These are phyloP conservation scores for Fusarium goolgardi DNA, from an alignment of 2,329 filamentous ascomycete genomes.

Conservation along the genomic window DNA sequence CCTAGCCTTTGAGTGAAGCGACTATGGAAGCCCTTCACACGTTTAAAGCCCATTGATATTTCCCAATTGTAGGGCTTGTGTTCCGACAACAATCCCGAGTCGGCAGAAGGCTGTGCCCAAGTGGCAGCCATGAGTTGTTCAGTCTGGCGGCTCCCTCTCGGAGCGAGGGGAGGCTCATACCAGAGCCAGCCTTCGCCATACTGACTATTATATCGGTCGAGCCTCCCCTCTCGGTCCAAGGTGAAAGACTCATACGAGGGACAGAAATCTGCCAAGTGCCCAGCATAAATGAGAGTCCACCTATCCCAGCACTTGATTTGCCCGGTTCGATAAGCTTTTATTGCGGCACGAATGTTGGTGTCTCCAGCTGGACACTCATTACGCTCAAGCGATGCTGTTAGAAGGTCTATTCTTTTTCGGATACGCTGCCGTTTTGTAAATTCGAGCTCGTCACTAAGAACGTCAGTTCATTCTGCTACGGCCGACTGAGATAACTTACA, in stretches of 20 bases:
- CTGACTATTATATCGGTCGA: slow-evolving; percentile 37
- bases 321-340: slow-evolving; percentile 37
- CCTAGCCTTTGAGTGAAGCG: slow-evolving; percentile 15
- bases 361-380: slow-evolving; percentile 19
- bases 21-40: slow-evolving; percentile 40
- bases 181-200: slow-evolving; percentile 47
- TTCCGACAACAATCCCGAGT: slow-evolving; percentile 2
- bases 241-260: slow-evolving; percentile 45
- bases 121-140: slow-evolving; percentile 43
- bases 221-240: slow-evolving; percentile 37
- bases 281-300: slow-evolving; percentile 44
- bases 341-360: slow-evolving; percentile 38
- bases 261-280: slow-evolving; percentile 37
- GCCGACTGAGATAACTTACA: slow-evolving; percentile 20
- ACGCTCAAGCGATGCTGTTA: slow-evolving; percentile 23
- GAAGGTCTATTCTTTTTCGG: slow-evolving; percentile 21
- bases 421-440: slow-evolving; percentile 39
- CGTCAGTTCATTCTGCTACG: slow-evolving; percentile 5
- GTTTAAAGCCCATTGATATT: slow-evolving; percentile 47
- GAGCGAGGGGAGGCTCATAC: slow-evolving; percentile 42
- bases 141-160: slow-evolving; percentile 14
- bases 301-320: slow-evolving; percentile 42
- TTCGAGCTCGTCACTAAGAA: slow-evolving; percentile 40
- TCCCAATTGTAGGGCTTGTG: slow-evolving; percentile 23
- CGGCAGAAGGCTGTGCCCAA: slow-evolving; percentile 37